phyloP scores from a whole-genome alignment of 441 rosid species.

The Croton setiger region DNA sequence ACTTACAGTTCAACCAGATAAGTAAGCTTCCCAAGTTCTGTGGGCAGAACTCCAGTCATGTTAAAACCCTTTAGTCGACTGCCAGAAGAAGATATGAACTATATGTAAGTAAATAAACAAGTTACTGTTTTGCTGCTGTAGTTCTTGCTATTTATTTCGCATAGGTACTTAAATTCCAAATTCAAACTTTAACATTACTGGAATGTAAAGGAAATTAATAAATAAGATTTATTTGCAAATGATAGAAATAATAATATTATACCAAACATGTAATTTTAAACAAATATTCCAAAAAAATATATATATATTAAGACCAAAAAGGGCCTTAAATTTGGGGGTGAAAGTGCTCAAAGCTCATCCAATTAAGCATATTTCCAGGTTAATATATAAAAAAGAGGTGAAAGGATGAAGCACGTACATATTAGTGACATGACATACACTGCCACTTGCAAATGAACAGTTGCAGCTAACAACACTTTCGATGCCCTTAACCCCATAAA shows the following conservation, averaged over 20 bases:
- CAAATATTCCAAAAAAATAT: no score
- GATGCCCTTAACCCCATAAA: background rate
- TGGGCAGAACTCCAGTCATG: conserved; percentile 57
- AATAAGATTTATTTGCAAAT: no score
- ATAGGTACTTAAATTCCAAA: no score
- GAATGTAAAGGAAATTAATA: no score
- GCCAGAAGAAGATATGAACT: conserved; percentile 9
- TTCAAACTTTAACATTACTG: no score
- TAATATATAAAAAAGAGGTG: no score
- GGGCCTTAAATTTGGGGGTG: no score
- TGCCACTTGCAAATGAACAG: conserved; percentile 33
- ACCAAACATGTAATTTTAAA: no score
- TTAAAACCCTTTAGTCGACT: conserved; percentile 51
- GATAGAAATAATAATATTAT: no score
- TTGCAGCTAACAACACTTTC: conserved; percentile 41
- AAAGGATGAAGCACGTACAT: conserved; percentile 37
- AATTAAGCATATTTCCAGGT: no score
- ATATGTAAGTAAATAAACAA: background rate
- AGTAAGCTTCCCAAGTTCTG: conserved; percentile 60
- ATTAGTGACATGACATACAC: conserved; percentile 53
- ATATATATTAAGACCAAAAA: no score
- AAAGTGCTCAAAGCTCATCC: no score
- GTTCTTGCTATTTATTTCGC: background rate
- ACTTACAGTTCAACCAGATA: conserved; percentile 54
- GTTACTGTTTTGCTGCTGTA: background rate